phyloP scores from a whole-genome alignment of 352 stramenopile species.

The Pythium utonaiense region DNA sequence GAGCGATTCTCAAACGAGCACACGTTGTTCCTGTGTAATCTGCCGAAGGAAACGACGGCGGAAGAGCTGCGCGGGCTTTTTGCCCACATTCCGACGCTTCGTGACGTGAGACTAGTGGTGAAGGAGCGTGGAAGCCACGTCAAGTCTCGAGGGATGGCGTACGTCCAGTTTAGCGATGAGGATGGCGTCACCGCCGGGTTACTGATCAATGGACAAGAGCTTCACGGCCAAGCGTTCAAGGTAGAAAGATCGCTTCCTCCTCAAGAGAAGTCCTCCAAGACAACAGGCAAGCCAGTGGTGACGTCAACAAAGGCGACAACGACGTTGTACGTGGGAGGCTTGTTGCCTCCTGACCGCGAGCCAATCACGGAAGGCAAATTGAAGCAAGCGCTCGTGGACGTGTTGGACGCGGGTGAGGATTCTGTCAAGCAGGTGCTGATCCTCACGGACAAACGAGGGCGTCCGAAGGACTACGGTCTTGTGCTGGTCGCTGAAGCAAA shows the following conservation, averaged over 20 bases:
- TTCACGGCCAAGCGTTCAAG: constrained; percentile 41
- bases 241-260: constrained; percentile 53
- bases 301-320: constrained; percentile 9
- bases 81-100: constrained; percentile 37
- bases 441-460: constrained; percentile 49
- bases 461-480: constrained; percentile 66
- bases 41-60: constrained; percentile 54
- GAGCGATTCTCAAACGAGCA: constrained; percentile 49
- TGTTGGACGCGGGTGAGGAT: constrained; percentile 27
- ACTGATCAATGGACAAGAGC: constrained; percentile 24
- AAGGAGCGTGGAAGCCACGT: constrained; percentile 53
- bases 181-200: constrained; percentile 36
- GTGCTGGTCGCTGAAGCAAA: constrained; percentile 40
- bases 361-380: constrained; percentile 38
- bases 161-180: constrained; percentile 59
- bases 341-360: constrained; percentile 26
- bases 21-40: constrained; percentile 68
- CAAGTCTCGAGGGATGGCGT: constrained; percentile 74
- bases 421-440: constrained; percentile 46
- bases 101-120: constrained; percentile 59
- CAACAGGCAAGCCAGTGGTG: not conserved
- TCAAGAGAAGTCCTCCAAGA: constrained; percentile 12
- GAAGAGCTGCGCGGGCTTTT: constrained; percentile 54
- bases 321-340: constrained; percentile 54
- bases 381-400: constrained; percentile 34